phyloP scores from a whole-genome alignment of 805 yeast genomes.

The Limtongozyma cylindracea region DNA sequence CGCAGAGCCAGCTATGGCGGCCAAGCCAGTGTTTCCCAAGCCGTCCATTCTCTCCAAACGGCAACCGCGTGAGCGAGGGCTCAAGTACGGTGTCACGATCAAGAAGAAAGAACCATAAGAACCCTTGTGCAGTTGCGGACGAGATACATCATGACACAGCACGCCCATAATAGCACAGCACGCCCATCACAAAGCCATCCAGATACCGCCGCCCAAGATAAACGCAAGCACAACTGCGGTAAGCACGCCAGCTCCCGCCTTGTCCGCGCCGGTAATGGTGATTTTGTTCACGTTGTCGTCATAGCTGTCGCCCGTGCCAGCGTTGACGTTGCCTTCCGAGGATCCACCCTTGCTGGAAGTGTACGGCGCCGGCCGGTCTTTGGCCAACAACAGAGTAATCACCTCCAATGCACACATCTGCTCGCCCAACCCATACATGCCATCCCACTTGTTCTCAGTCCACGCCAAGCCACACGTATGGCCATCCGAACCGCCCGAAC shows the following conservation, averaged over 20 bases:
- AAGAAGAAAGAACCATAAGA: no score
- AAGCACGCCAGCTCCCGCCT: constrained; percentile 78
- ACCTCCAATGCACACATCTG: constrained; percentile 5
- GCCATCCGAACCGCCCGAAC: constrained; percentile 4
- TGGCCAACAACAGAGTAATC: constrained; percentile 1
- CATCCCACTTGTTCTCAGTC: constrained; percentile 4
- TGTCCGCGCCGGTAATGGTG: constrained; percentile 2
- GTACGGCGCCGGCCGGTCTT: constrained; percentile 7
- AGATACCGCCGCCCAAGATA: constrained; percentile 39
- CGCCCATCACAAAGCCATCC: no score
- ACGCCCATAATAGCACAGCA: no score
- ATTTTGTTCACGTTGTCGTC: constrained; percentile 2
- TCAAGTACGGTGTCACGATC: no score
- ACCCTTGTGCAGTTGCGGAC: no score
- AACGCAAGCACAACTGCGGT: constrained; percentile 50
- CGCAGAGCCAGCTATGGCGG: no score
- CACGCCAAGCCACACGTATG: constrained; percentile 5
- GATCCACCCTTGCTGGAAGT: constrained; percentile 11
- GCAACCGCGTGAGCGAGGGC: no score
- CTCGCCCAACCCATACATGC: constrained; percentile 4
- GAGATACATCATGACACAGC: no score
- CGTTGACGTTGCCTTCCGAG: constrained; percentile 10
- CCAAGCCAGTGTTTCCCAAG: no score
- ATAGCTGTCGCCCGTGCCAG: constrained; percentile 5
- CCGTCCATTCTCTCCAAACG: no score